Conservation (phyloP, 495 filamentous ascomycete species). For the Chaetomidium leptoderma region DNA sequence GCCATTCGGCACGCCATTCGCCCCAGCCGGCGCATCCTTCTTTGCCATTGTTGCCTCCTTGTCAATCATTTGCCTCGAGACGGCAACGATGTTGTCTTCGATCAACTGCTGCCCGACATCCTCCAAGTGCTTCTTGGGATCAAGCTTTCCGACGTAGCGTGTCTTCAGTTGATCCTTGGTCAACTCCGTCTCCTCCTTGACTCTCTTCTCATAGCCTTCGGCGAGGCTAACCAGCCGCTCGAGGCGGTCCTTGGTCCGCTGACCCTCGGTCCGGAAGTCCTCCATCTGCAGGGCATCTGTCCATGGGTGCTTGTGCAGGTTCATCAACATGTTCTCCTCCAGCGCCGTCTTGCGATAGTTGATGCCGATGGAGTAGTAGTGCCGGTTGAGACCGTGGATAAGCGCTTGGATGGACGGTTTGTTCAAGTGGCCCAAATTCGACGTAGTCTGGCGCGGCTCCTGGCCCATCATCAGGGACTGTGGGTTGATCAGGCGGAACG, state of each 20-base stretch:
- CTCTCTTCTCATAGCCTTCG: constrained; percentile 96
- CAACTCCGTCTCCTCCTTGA: constrained; percentile 95
- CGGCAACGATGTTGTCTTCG: constrained; percentile 97
- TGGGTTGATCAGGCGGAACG: constrained; percentile 97
- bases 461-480: constrained; percentile 98
- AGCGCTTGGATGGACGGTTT: constrained; percentile 99
- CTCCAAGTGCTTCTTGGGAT: constrained; percentile 98
- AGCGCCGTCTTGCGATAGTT: constrained; percentile 96
- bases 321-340: constrained; percentile 99
- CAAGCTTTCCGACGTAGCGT: constrained; percentile 96
- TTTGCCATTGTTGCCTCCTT: constrained; percentile 77
- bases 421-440: constrained; percentile 95
- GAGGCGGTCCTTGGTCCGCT: constrained; percentile 78
- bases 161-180: constrained; percentile 98
- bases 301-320: constrained; percentile 98
- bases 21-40: constrained; percentile 42
- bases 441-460: constrained; percentile 96
- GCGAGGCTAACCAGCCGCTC: constrained; percentile 82
- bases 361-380: constrained; percentile 98
- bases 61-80: constrained; percentile 97
- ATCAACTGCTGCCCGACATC: constrained; percentile 93
- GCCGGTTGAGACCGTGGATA: constrained; percentile 94
- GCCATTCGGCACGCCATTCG: constrained; percentile 54
- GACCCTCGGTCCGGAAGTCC: constrained; percentile 81
- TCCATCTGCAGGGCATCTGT: constrained; percentile 97